Percentiles rank a stretch among this genome's conserved stretches.
phyloP scores from a whole-genome alignment of 768 basidiomycete species.

The Rhizopogon sp. region DNA sequence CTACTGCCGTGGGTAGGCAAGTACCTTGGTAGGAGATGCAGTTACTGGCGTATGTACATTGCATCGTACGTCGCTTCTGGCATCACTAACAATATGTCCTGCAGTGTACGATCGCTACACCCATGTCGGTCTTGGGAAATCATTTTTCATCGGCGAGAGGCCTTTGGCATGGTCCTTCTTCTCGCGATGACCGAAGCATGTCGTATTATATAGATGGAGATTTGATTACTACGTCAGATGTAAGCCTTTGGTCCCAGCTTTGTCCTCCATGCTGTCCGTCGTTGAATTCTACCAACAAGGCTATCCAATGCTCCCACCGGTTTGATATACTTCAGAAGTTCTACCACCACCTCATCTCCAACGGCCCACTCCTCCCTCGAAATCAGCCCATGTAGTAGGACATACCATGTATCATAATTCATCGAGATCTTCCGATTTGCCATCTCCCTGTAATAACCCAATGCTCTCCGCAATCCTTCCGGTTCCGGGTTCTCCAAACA shows the following conservation, averaged over 20 bases:
- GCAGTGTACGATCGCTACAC: slow-evolving; percentile 71
- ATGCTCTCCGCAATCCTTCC: slow-evolving; percentile 48
- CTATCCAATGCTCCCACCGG: slow-evolving; percentile 40
- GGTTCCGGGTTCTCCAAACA: slow-evolving; percentile 49
- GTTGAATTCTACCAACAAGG: slow-evolving; percentile 47
- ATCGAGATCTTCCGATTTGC: slow-evolving; percentile 38
- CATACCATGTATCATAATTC: slow-evolving; percentile 69
- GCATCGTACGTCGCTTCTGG: background rate
- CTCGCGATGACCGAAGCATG: slow-evolving; percentile 10
- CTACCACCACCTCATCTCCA: slow-evolving; percentile 54
- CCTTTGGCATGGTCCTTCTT: slow-evolving; percentile 8
- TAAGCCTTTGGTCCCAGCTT: slow-evolving; percentile 23
- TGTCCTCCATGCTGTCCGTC: slow-evolving; percentile 29
- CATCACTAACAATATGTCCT: slow-evolving; percentile 7
- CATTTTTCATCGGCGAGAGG: slow-evolving; percentile 55
- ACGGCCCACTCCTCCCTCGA: slow-evolving; percentile 52
- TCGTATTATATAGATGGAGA: slow-evolving; percentile 5
- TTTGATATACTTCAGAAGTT: slow-evolving; percentile 49
- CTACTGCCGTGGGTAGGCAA: slow-evolving; percentile 85
- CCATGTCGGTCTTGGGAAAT: slow-evolving; percentile 53
- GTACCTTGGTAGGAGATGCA: slow-evolving; percentile 82
- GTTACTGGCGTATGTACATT: slow-evolving; percentile 68
- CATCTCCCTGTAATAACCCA: slow-evolving; percentile 63
- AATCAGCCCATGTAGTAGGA: slow-evolving; percentile 64
- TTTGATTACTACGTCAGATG: slow-evolving; percentile 14